Base-by-base conservation (phyloP, 768 basidiomycete species). In the Lyophyllum semitale region DNA sequence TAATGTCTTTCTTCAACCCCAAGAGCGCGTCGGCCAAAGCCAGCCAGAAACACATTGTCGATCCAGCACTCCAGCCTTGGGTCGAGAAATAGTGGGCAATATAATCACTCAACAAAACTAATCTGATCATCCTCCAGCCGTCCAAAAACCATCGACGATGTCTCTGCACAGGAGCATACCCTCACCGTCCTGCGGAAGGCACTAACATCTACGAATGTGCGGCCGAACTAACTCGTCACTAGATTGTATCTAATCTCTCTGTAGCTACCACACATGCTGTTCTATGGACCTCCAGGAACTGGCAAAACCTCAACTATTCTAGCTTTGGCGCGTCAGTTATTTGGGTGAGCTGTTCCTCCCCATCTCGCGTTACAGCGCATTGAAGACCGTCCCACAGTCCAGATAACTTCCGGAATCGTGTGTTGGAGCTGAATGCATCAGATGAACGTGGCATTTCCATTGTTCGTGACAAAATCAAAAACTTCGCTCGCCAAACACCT, bases 221-320 rank as follows among this genome's bases (percentile, higher is more conserved):
- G 71, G 17, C 41, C 20, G 3, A 53, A 1, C 20, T 48, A n/a
- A 3, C 40, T 6, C 2, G 6, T 30, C 47, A n/a, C 15, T 25
- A 20, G 2, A 42, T 26, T 8, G 12, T 11, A 30, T 53, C 41
- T 49, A 17, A 61, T 18, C 46, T 13, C 6, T 22, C n/a, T 33
- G 9, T 67, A 99, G 97, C 80, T 99, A 48, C 96, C 97, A 5
- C 97, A 99, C 67, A 98, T 98, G 95, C 77, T 99, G 44, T 99
- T 99, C 78, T 99, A 99, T 62, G 97, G 97, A 1, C 97, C 97
- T 27, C 97, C 97, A 15, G 97, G 97, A 29, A 98, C 96, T 12
- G 97, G 97, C 38, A 99, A 99, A 72, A 99, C 97, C 12, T 96
- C 93, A 38, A 98, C 97, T 1, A 98, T 99, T 61, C 85, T 99